These are phyloP conservation scores for Aureobasidium uvarum DNA, from an alignment of 2,329 filamentous ascomycete species.

Conservation along the genomic window DNA sequence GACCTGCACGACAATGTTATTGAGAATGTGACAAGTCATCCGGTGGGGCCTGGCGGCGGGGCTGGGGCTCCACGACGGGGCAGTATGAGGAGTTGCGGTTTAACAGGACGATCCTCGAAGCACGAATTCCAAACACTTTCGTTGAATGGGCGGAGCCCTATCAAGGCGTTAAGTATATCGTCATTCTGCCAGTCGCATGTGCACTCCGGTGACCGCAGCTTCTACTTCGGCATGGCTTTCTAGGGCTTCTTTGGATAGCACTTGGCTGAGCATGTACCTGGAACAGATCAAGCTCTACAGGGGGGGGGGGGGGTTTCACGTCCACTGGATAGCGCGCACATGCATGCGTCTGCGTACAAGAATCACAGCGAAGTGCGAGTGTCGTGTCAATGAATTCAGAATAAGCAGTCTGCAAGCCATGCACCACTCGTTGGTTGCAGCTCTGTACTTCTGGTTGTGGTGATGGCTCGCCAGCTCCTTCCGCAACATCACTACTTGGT, in stretches of 20 bases:
- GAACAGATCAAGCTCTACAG: neutral
- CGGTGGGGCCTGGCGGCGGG: neutral
- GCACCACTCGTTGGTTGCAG: too few relatives aligned
- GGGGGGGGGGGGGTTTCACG: too few relatives aligned
- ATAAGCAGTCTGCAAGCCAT: too few relatives aligned
- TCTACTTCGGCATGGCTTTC: neutral
- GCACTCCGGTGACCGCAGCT: neutral
- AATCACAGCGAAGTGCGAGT: too few relatives aligned
- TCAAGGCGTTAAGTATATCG: neutral
- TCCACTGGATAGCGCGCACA: too few relatives aligned
- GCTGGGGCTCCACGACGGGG: neutral
- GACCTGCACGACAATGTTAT: slow-evolving; percentile 11
- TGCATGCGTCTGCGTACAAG: too few relatives aligned
- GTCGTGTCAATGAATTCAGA: too few relatives aligned
- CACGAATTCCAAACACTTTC: neutral
- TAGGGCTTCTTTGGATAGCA: neutral
- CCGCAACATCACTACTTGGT: neutral
- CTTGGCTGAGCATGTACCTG: neutral
- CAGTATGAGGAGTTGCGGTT: neutral
- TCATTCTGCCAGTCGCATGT: slow-evolving; percentile 1
- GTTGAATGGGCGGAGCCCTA: neutral
- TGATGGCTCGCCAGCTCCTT: neutral
- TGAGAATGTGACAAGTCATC: neutral
- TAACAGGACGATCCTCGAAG: slow-evolving; percentile 1
- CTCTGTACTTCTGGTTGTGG: neutral